Evolutionary conservation across 2,329 filamentous ascomycete genomes (phyloP).

Genomic region (Lithohypha guttulata): DNA sequence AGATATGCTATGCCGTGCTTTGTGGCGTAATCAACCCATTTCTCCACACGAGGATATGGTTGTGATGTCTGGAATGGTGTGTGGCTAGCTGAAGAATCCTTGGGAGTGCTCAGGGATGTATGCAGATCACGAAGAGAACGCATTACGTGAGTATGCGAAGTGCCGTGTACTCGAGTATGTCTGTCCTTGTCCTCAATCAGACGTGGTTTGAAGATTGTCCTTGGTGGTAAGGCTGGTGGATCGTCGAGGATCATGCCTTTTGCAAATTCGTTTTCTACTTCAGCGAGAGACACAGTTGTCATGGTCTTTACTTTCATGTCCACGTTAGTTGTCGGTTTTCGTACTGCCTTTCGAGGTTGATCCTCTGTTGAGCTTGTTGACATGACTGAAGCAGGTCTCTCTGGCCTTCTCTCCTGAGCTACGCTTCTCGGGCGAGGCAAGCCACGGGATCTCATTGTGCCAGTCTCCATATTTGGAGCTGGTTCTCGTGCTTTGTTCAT

Average conservation of each 20-base stretch:
- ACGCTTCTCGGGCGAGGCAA: slow-evolving; percentile 3
- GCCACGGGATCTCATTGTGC: neutral
- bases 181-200: slow-evolving; percentile 3
- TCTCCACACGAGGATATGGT: slow-evolving; percentile 37
- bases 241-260: slow-evolving; percentile 7
- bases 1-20: slow-evolving; percentile 43
- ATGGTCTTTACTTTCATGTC: slow-evolving; percentile 2
- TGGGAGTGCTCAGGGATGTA: slow-evolving; percentile 4
- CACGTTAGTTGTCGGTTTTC: neutral
- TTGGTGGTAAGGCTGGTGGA: neutral
- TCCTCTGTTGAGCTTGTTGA: slow-evolving; percentile 5
- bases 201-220: slow-evolving; percentile 5
- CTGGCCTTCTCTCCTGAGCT: slow-evolving; percentile 1
- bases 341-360: slow-evolving; percentile 1
- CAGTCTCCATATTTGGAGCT: neutral
- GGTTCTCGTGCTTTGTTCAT: neutral
- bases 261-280: slow-evolving; percentile 9
- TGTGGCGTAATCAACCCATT: slow-evolving; percentile 45
- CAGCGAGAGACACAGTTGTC: slow-evolving; percentile 5
- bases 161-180: slow-evolving; percentile 4
- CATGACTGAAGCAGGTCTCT: slow-evolving; percentile 1
- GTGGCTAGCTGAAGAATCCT: neutral
- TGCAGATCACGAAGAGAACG: slow-evolving; percentile 10
- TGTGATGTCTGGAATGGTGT: neutral
- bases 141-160: slow-evolving; percentile 9